Percentiles rank a stretch among this genome's conserved stretches.
These are phyloP conservation scores for Lachnellula suecica DNA, from an alignment of 2,329 filamentous ascomycete species.

Conservation along the genomic window DNA sequence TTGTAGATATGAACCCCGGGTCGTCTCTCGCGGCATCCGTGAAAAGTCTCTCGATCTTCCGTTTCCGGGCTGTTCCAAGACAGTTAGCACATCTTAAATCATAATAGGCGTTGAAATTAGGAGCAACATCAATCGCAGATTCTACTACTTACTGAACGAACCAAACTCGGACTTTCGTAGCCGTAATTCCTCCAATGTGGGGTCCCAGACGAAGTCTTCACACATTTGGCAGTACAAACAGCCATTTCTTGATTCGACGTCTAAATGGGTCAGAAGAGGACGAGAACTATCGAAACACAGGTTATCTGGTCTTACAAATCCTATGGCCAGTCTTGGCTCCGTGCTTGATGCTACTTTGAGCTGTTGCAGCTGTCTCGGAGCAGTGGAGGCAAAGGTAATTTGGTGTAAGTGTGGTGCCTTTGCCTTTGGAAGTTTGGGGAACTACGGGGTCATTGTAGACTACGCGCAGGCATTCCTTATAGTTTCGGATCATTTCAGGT, in stretches of 20 bases:
- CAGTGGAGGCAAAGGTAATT: constrained; percentile 76
- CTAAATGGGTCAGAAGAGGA: constrained; percentile 40
- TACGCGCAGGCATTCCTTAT: constrained; percentile 68
- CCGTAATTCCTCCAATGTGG: constrained; percentile 73
- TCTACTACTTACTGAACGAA: constrained; percentile 54
- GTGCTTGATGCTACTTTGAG: constrained; percentile 66
- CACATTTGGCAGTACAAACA: constrained; percentile 79
- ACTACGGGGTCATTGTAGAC: constrained; percentile 66
- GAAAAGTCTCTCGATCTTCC: constrained; percentile 72
- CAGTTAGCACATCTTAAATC: constrained; percentile 2
- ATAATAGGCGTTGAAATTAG: neutral
- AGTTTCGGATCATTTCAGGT: constrained; percentile 69
- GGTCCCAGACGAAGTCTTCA: constrained; percentile 80
- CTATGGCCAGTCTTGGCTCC: constrained; percentile 68
- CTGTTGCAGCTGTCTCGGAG: constrained; percentile 59
- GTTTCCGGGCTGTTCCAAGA: constrained; percentile 58
- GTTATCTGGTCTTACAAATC: constrained; percentile 64
- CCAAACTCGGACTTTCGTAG: constrained; percentile 68
- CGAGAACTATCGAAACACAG: neutral
- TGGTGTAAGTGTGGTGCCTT: constrained; percentile 61
- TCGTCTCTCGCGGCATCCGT: constrained; percentile 67
- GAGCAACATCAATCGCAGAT: neutral
- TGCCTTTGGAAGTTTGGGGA: constrained; percentile 61
- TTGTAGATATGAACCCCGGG: constrained; percentile 71
- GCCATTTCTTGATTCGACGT: constrained; percentile 75